phyloP scores from a whole-genome alignment of 2,329 filamentous ascomycete species.

The Penicillium expansum region DNA sequence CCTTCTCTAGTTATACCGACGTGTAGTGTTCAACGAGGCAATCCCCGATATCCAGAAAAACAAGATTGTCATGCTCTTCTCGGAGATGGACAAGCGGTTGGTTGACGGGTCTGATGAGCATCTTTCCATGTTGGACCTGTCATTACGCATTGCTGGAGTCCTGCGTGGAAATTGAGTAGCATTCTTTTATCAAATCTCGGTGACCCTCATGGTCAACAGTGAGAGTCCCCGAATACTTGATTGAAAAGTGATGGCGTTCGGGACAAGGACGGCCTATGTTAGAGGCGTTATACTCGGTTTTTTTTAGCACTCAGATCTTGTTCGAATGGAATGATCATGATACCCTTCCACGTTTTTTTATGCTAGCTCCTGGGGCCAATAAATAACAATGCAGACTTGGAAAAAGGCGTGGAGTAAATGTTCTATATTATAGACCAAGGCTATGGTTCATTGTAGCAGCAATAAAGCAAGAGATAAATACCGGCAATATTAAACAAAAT shows the following conservation, averaged over 20 bases:
- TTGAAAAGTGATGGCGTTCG: slow-evolving; percentile 3
- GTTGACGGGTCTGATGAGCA: slow-evolving; percentile 96
- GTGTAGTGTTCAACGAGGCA: slow-evolving; percentile 77
- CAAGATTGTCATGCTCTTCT: slow-evolving; percentile 83
- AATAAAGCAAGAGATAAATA: neutral
- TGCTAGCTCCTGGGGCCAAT: neutral
- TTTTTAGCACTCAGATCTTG: slow-evolving; percentile 5
- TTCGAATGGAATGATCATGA: slow-evolving; percentile 12
- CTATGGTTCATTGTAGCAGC: neutral
- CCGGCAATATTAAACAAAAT: neutral
- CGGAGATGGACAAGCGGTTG: slow-evolving; percentile 88
- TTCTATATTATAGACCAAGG: too few relatives aligned
- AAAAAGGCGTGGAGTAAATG: neutral
- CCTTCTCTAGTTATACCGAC: slow-evolving; percentile 58
- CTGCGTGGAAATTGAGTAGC: slow-evolving; percentile 44
- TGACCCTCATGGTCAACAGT: neutral
- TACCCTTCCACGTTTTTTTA: slow-evolving; percentile 1
- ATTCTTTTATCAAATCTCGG: too few relatives aligned
- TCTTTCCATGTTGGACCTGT: slow-evolving; percentile 80
- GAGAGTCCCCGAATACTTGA: neutral
- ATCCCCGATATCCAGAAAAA: slow-evolving; percentile 86
- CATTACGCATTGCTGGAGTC: slow-evolving; percentile 75
- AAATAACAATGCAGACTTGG: neutral
- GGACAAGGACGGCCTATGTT: neutral
- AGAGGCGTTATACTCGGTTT: slow-evolving; percentile 4